phyloP scores from a whole-genome alignment of 352 stramenopile species.

The Phytophthora hybrid region DNA sequence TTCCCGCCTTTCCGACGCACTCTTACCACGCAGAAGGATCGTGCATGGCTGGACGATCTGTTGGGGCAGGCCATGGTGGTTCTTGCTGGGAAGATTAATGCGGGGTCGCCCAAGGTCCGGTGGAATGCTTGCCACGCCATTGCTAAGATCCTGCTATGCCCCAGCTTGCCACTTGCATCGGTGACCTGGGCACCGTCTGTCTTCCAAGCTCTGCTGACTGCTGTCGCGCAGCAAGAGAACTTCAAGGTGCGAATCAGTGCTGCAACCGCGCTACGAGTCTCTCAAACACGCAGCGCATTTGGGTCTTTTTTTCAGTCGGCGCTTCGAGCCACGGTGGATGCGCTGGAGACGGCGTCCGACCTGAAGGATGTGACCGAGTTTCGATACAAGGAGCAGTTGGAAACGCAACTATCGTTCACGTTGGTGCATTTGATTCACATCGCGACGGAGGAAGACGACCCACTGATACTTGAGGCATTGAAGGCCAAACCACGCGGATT shows the following conservation, averaged over 20 bases:
- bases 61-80: conserved; percentile 76
- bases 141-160: conserved; percentile 87
- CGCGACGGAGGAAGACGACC: conserved; percentile 76
- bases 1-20: conserved; percentile 67
- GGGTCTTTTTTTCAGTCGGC: conserved; percentile 77
- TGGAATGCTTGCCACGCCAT: conserved; percentile 91
- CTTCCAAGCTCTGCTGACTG: conserved; percentile 79
- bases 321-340: conserved; percentile 72
- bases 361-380: conserved; percentile 91
- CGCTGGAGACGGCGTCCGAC: conserved; percentile 85
- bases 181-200: conserved; percentile 80
- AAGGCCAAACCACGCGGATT: conserved; percentile 73
- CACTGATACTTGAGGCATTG: conserved; percentile 70
- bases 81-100: conserved; percentile 78
- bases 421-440: conserved; percentile 86
- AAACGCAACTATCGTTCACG: conserved; percentile 89
- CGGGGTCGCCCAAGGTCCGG: conserved; percentile 83
- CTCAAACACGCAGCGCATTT: conserved; percentile 70
- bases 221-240: conserved; percentile 88
- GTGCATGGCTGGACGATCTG: conserved; percentile 55
- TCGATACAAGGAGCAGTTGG: conserved; percentile 91
- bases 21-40: conserved; percentile 42
- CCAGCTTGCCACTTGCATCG: conserved; percentile 75
- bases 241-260: conserved; percentile 91
- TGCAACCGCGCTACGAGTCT: conserved; percentile 79